Evolutionary conservation across 208 protist species (phyloP).

Genomic region (Acanthamoeba sp.): DNA sequence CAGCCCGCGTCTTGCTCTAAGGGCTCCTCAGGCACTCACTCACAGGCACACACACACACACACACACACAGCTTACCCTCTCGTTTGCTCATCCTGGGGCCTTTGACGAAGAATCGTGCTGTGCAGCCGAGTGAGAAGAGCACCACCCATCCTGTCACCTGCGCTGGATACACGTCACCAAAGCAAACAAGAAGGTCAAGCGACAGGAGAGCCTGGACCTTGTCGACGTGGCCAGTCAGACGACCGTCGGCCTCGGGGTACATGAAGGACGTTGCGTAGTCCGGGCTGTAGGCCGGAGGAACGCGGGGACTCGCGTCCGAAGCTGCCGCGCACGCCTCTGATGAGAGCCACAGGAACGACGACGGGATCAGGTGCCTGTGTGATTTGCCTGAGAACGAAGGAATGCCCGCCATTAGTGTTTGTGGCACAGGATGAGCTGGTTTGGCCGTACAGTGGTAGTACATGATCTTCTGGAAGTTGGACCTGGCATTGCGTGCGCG

Average conservation of each 20-base stretch:
- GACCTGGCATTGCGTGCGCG: slow-evolving; percentile 8
- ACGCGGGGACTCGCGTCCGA: neutral
- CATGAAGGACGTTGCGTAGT: slow-evolving; percentile 9
- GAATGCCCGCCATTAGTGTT: neutral
- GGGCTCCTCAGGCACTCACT: neutral
- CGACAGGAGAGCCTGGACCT: neutral
- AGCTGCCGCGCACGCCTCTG: neutral
- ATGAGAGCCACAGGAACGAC: neutral
- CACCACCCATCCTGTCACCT: slow-evolving; percentile 39
- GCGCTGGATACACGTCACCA: neutral
- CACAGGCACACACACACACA: neutral
- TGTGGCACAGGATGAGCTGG: neutral
- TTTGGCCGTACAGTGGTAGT: neutral
- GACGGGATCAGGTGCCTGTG: slow-evolving; percentile 39
- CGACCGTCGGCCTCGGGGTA: neutral
- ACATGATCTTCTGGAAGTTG: slow-evolving; percentile 50
- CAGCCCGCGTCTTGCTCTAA: too few relatives aligned
- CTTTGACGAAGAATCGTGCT: slow-evolving; percentile 14
- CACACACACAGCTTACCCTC: neutral
- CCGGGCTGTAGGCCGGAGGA: neutral
- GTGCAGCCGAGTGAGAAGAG: slow-evolving; percentile 49
- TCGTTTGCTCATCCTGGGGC: neutral
- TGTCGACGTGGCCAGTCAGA: slow-evolving; percentile 25
- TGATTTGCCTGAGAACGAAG: neutral
- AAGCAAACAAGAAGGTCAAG: neutral